Evolutionary conservation across 148 eudicot species (phyloP).

Genomic region (Pharnaceum exiguum): DNA sequence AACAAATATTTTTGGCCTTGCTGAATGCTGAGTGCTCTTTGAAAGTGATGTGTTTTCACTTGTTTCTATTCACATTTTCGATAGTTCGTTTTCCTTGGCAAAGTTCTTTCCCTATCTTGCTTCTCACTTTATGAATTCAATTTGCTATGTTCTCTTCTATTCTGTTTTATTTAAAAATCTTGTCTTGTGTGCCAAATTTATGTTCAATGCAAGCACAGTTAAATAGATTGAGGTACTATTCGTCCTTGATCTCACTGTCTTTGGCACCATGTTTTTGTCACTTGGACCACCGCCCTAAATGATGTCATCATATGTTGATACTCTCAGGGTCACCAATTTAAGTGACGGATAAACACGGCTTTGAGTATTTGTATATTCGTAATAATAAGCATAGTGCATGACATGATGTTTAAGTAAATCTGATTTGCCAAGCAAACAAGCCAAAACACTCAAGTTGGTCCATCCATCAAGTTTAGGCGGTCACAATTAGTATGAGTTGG

Average conservation of each 20-base stretch:
- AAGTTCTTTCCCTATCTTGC: not conserved
- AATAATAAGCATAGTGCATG: not conserved
- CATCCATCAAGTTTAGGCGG: constrained; percentile 23
- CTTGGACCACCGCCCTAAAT: constrained; percentile 10
- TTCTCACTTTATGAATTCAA: constrained; percentile 8
- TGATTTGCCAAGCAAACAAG: not conserved
- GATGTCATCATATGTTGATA: no score
- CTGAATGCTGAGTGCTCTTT: constrained; percentile 7
- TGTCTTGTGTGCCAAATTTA: constrained; percentile 9
- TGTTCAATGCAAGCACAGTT: constrained; percentile 11
- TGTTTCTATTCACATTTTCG: not conserved
- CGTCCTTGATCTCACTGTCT: constrained; percentile 2
- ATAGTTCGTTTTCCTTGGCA: not conserved
- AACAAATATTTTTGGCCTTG: not conserved
- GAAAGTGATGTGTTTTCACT: not conserved
- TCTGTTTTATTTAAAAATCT: constrained; percentile 9
- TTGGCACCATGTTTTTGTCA: not conserved
- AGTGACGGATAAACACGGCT: no score
- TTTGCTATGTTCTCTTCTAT: not conserved
- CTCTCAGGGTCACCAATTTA: no score
- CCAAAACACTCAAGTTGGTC: constrained; percentile 3
- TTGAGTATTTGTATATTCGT: no score
- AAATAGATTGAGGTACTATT: not conserved
- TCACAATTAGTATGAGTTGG: constrained; percentile 33
- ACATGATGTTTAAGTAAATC: no score